Evolutionary conservation across 257 asterid species (phyloP).

Genomic region (Prunella vulgaris): DNA sequence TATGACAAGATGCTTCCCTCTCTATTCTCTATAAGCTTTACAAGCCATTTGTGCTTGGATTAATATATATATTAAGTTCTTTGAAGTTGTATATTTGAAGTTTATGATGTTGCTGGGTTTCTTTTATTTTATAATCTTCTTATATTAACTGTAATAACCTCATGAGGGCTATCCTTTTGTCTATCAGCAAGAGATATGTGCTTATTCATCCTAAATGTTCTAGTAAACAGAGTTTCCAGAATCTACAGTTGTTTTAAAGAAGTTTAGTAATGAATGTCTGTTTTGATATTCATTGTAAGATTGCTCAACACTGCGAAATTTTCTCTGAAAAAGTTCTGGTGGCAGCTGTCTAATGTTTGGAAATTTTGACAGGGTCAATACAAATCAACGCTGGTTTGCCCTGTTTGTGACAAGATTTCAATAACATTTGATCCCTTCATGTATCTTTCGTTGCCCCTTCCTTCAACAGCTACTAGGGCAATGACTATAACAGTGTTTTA

Average conservation of each 20-base stretch:
- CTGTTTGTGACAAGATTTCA: constrained; percentile 75
- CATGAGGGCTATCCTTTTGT: not conserved
- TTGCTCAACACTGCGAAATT: not conserved
- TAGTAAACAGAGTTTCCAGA: not conserved
- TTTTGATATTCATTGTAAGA: not conserved
- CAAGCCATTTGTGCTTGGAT: not conserved
- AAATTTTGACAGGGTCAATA: constrained; percentile 77
- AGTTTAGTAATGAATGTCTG: not conserved
- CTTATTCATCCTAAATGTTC: not conserved
- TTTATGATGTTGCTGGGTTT: not conserved
- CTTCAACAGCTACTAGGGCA: constrained; percentile 78
- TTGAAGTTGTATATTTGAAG: not conserved
- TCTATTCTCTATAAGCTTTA: not conserved
- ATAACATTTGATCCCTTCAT: constrained; percentile 97
- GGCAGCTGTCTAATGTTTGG: constrained; percentile 14
- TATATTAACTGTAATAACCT: not conserved
- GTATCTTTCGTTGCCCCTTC: constrained; percentile 94
- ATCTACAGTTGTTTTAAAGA: not conserved
- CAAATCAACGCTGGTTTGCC: constrained; percentile 93
- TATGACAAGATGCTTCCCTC: not conserved
- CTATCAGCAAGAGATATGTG: not conserved
- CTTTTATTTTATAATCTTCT: no score
- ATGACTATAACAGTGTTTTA: constrained; percentile 76
- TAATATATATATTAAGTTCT: not conserved
- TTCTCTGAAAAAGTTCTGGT: not conserved